phyloP scores from a whole-genome alignment of 345 rosid species.

The Syzygium jambos region DNA sequence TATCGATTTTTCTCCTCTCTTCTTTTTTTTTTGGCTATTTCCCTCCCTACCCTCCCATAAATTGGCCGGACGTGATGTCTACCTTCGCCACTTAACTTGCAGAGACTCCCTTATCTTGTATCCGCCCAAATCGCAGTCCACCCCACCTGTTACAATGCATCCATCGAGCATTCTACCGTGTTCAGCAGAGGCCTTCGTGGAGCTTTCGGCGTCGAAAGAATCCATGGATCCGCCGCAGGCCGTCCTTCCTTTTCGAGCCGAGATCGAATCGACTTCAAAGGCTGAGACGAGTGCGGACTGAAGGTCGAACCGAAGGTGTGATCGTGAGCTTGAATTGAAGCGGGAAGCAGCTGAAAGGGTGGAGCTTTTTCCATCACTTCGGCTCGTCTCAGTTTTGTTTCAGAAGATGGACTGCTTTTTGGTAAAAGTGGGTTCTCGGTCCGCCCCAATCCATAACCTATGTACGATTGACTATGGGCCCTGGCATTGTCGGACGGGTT shows the following conservation, averaged over 20 bases:
- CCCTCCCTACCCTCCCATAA: not conserved
- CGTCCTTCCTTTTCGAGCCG: not conserved
- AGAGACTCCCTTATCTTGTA: not conserved
- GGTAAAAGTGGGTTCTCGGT: not conserved
- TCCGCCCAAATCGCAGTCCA: not conserved
- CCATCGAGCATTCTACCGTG: not conserved
- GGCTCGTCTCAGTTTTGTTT: not conserved
- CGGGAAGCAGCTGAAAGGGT: not conserved
- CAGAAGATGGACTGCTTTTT: too few relatives aligned
- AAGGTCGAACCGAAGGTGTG: not conserved
- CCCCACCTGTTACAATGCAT: not conserved
- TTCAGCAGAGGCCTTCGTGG: not conserved
- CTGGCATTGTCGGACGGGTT: not conserved
- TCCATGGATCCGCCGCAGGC: not conserved
- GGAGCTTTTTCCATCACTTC: not conserved
- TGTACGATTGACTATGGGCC: not conserved
- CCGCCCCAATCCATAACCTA: not conserved
- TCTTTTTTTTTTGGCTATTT: too few relatives aligned
- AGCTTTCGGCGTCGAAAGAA: not conserved
- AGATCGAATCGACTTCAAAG: not conserved
- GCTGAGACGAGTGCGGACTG: not conserved
- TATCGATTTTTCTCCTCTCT: not conserved
- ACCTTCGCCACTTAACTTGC: not conserved
- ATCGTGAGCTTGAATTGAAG: not conserved
- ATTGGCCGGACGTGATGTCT: too few relatives aligned